phyloP scores from a whole-genome alignment of 306 rosid genomes.

The Astragalus glycyphyllos region DNA sequence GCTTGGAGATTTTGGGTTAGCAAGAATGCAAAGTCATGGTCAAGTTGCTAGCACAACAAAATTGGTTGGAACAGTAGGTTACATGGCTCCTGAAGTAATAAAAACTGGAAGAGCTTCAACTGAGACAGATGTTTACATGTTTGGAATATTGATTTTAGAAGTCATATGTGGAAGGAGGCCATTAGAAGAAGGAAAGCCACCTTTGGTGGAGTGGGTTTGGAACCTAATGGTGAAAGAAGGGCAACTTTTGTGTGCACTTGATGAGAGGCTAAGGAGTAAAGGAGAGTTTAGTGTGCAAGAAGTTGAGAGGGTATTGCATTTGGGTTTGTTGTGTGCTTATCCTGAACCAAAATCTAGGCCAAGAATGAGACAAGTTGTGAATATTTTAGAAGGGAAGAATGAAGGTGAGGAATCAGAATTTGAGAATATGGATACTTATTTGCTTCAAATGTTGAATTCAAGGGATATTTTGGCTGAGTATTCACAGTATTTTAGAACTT shows the following conservation, averaged over 20 bases:
- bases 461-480: slow-evolving; percentile 52
- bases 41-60: slow-evolving; percentile 71
- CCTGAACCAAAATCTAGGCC: slow-evolving; percentile 74
- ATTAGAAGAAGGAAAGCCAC: slow-evolving; percentile 68
- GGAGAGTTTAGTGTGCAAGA: slow-evolving; percentile 57
- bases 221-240: slow-evolving; percentile 58
- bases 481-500: slow-evolving; percentile 44
- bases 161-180: slow-evolving; percentile 92
- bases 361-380: slow-evolving; percentile 77
- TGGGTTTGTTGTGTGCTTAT: slow-evolving; percentile 83
- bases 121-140: slow-evolving; percentile 74
- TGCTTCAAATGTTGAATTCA: slow-evolving; percentile 60
- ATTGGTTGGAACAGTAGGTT: slow-evolving; percentile 83
- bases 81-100: slow-evolving; percentile 80
- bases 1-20: slow-evolving; percentile 86
- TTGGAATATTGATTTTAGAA: slow-evolving; percentile 78
- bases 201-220: slow-evolving; percentile 71
- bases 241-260: slow-evolving; percentile 55
- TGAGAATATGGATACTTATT: slow-evolving; percentile 58
- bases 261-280: slow-evolving; percentile 55
- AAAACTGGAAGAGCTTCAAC: slow-evolving; percentile 71
- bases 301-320: slow-evolving; percentile 61
- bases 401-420: slow-evolving; percentile 52
- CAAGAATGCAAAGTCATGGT: slow-evolving; percentile 67
- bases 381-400: slow-evolving; percentile 64